Conservation (phyloP, 2,329 filamentous ascomycete genomes). For the Trichoderma aggressivum region DNA sequence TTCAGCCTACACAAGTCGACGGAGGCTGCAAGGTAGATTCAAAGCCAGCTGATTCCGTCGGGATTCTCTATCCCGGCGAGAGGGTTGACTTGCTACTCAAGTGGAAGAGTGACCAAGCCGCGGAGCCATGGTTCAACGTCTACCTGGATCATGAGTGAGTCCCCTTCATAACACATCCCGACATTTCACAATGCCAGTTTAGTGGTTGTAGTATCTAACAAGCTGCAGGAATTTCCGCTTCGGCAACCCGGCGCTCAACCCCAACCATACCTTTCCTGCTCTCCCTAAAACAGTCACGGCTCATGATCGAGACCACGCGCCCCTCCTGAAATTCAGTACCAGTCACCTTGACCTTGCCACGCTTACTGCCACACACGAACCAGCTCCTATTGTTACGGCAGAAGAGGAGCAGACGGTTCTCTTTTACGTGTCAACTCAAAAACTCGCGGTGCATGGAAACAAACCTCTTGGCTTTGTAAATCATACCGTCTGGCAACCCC, state of each 20-base stretch:
- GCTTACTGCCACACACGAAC: neutral
- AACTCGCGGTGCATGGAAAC: conserved; percentile 24
- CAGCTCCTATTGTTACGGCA: neutral
- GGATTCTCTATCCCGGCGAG: conserved; percentile 28
- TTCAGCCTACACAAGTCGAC: conserved; percentile 25
- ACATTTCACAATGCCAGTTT: neutral
- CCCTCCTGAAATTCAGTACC: neutral
- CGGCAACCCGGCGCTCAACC: conserved; percentile 24
- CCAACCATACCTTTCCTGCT: conserved; percentile 21
- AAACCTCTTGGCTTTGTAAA: conserved; percentile 28
- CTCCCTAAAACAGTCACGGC: conserved; percentile 18
- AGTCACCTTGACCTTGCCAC: conserved; percentile 18
- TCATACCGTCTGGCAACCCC: conserved; percentile 27
- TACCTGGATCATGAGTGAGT: conserved; percentile 29
- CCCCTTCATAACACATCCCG: neutral
- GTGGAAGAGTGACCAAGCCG: conserved; percentile 18
- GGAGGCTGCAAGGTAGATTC: conserved; percentile 23
- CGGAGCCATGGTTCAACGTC: conserved; percentile 23
- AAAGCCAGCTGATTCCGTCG: conserved; percentile 20
- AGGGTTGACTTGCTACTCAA: conserved; percentile 24
- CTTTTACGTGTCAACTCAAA: conserved; percentile 27
- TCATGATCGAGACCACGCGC: conserved; percentile 1
- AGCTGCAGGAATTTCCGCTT: conserved; percentile 24
- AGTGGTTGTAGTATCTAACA: neutral
- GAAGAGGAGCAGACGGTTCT: conserved; percentile 24